Conservation (phyloP, 495 filamentous ascomycete genomes). For the Chlorociboria aeruginascens region DNA sequence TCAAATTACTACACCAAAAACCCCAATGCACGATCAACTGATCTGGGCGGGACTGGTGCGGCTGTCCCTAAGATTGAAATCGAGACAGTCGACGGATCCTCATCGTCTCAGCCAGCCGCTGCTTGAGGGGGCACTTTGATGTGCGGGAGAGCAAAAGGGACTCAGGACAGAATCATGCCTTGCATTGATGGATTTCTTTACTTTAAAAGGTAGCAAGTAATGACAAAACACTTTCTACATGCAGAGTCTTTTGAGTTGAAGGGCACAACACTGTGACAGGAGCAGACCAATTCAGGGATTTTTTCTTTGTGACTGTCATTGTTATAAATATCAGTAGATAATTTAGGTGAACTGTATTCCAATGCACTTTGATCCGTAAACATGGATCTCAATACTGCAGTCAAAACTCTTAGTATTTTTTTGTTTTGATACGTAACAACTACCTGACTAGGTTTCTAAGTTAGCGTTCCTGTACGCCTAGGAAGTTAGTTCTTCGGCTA, state of each 20-base stretch:
- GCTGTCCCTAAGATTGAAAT: conserved; percentile 42
- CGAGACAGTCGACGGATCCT: conserved; percentile 26
- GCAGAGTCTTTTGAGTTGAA: neutral
- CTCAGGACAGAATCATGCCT: neutral
- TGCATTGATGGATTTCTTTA: neutral
- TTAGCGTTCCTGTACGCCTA: too few species aligned
- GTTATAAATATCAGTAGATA: neutral
- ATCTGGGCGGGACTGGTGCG: conserved; percentile 59
- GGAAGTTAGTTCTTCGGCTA: too few species aligned
- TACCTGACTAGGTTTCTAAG: too few species aligned
- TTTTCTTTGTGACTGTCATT: neutral
- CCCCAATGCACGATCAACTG: conserved; percentile 57
- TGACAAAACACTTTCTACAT: neutral
- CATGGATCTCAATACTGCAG: too few species aligned
- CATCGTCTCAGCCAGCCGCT: conserved; percentile 8
- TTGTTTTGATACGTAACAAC: too few species aligned
- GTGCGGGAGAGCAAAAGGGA: neutral
- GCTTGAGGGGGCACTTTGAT: conserved; percentile 6
- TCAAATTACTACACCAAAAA: conserved; percentile 96
- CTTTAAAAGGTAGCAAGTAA: too few species aligned
- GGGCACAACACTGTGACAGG: neutral
- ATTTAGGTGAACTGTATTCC: too few species aligned
- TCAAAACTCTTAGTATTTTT: too few species aligned
- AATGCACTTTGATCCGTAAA: too few species aligned
- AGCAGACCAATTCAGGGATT: neutral